Evolutionary conservation across 208 protist genomes (phyloP), one percentile per base, ranked within the genome.

Genomic region (Plasmodiophora brassicae): DNA sequence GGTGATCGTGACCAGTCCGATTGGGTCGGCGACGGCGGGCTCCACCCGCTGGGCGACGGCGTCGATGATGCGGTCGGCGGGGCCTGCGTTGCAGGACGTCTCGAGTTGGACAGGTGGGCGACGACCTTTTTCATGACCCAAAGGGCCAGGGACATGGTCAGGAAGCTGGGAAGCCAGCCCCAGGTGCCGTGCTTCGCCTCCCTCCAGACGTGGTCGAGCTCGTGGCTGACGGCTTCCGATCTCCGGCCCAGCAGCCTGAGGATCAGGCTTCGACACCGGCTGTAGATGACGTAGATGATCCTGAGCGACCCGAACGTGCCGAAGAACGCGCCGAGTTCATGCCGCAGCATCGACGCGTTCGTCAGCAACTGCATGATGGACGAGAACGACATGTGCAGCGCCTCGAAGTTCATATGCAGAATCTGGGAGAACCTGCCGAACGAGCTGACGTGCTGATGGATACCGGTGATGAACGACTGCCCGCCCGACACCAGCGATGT

Each of bases 391-490:
- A 41, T 46, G 25, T 86, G 83, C n/a, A 86, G 41, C 10, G 44
- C 83, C 20, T 86, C 44, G 25, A 86, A 45, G 41, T 86, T 86
- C 83, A 86, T 86, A 32, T 86, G 83, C 10, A 86, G 45, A 45
- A 86, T 54, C 83, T 86, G 83, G 1, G 83, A 86, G 14, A 86
- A 54, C 41, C 83, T 1, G 1, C 83, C 83, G 83, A 86, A 86
- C 20, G 83, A 86, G 22, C 38, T 86, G 45, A 86, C 83, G 10
- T 45, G 45, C 41, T 86, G 83, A 20, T 86, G 44, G 32, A 86
- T 46, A 36, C 45, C 45, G 45, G 44, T 53, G 25, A 86, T 86
- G 22, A 86, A 41, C 1, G 83, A n/a, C 10, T 53, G 44, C 25
- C 44, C 83, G 45, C 25, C 25, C 10, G 5, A 44, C 32, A 78